Percentiles rank a stretch among this genome's conserved stretches.
These are phyloP conservation scores for Beauveria brongniartii DNA, from an alignment of 2,329 filamentous ascomycete genomes.

Conservation along the genomic window DNA sequence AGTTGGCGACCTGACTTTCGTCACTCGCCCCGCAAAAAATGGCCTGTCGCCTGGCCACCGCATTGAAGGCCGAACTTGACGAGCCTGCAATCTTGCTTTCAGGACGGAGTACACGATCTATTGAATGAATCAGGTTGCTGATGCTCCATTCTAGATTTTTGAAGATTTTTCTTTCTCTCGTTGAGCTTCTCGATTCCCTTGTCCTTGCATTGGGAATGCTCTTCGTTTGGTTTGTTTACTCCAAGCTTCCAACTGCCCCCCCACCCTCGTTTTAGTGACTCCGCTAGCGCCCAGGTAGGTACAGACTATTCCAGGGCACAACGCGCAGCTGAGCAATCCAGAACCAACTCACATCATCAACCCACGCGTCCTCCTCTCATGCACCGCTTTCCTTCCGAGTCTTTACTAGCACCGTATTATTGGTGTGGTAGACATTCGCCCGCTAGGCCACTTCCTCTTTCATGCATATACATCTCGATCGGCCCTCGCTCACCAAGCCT, in stretches of 20 bases:
- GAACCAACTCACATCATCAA: not conserved
- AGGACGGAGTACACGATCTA: not conserved
- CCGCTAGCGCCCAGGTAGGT: too few species aligned
- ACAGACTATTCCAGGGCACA: not conserved
- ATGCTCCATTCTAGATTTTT: not conserved
- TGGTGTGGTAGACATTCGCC: not conserved
- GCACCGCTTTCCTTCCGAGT: not conserved
- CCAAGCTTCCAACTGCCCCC: not conserved
- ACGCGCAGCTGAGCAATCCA: not conserved
- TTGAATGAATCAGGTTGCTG: not conserved
- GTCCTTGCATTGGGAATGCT: too few species aligned
- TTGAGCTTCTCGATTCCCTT: too few species aligned
- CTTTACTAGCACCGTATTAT: not conserved
- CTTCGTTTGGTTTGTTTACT: too few species aligned
- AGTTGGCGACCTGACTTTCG: not conserved
- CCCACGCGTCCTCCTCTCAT: not conserved
- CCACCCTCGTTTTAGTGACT: not conserved
- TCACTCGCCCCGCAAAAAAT: not conserved
- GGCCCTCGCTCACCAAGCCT: not conserved
- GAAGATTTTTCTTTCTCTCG: too few species aligned
- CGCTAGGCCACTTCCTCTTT: not conserved
- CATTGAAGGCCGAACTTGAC: not conserved
- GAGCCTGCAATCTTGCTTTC: not conserved
- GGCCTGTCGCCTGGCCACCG: not conserved
- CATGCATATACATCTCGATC: constrained; percentile 3